These are phyloP conservation scores for Jackrogersella multiformis DNA, from an alignment of 495 filamentous ascomycete species.

Conservation along the genomic window DNA sequence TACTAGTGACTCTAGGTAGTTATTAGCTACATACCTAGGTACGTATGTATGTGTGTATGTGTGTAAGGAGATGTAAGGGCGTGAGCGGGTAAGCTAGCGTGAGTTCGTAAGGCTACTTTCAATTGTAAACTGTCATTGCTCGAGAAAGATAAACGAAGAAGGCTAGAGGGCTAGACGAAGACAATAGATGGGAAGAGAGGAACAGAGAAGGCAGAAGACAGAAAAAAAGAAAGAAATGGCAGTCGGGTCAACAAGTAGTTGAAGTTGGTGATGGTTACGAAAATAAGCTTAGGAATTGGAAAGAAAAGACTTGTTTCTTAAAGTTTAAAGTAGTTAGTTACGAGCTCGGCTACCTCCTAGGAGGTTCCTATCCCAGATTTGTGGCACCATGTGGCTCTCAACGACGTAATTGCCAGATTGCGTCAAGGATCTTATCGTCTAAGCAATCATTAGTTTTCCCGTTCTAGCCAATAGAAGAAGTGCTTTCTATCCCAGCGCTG, in stretches of 20 bases:
- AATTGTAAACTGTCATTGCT: no score
- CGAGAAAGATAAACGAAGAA: constrained; percentile 6
- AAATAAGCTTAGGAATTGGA: constrained; percentile 28
- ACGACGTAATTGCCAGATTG: constrained; percentile 34
- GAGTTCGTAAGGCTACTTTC: constrained; percentile 13
- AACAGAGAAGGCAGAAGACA: neutral
- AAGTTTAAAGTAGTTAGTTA: constrained; percentile 38
- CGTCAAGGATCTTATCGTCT: constrained; percentile 30
- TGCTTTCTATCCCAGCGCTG: constrained; percentile 4
- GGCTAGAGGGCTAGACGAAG: neutral
- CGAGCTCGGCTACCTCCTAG: constrained; percentile 16
- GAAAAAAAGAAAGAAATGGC: neutral
- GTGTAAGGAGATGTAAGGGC: constrained; percentile 28
- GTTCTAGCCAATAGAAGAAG: constrained; percentile 15
- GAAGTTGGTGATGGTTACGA: constrained; percentile 36
- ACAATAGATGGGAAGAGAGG: neutral
- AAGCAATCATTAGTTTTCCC: constrained; percentile 14
- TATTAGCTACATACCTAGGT: constrained; percentile 24
- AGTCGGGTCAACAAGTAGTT: neutral
- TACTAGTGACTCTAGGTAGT: constrained; percentile 23
- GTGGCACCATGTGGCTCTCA: constrained; percentile 32
- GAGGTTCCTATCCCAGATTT: constrained; percentile 32
- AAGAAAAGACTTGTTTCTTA: constrained; percentile 23
- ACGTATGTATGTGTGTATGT: no score
- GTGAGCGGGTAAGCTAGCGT: constrained; percentile 31